phyloP scores from a whole-genome alignment of 805 yeast genomes.

The Nakazawaea sp. region DNA sequence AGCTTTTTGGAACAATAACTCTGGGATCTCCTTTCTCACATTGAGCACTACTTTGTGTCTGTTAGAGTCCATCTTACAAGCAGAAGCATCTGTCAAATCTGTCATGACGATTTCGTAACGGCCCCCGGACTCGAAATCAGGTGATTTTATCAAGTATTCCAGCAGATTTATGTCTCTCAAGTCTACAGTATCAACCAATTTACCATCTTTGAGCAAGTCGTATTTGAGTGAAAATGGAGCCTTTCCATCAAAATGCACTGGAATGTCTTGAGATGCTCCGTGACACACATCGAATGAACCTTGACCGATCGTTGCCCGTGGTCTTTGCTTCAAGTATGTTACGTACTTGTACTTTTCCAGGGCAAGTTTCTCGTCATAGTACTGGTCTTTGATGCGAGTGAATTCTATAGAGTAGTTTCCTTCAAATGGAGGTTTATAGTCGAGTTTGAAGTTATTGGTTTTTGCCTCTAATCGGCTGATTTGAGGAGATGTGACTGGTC shows the following conservation, averaged over 20 bases:
- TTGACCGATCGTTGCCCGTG: slow-evolving; percentile 39
- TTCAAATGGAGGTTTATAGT: slow-evolving; percentile 71
- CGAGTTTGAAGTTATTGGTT: slow-evolving; percentile 32
- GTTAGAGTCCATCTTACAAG: slow-evolving; percentile 68
- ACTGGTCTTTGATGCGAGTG: slow-evolving; percentile 53
- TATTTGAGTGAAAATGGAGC: slow-evolving; percentile 72
- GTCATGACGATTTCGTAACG: slow-evolving; percentile 57
- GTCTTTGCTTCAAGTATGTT: slow-evolving; percentile 67
- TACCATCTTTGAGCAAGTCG: slow-evolving; percentile 54
- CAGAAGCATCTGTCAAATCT: slow-evolving; percentile 66
- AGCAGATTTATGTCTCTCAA: slow-evolving; percentile 32
- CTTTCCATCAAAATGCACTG: slow-evolving; percentile 66
- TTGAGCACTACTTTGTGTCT: slow-evolving; percentile 57
- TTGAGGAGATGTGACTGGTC: slow-evolving; percentile 7
- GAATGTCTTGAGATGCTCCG: slow-evolving; percentile 32
- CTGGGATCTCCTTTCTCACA: slow-evolving; percentile 67
- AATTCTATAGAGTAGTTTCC: slow-evolving; percentile 79
- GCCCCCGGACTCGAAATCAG: slow-evolving; percentile 60
- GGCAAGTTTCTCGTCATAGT: slow-evolving; percentile 34
- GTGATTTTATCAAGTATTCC: slow-evolving; percentile 40
- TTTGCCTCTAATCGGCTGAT: slow-evolving; percentile 25
- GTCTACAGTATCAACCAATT: slow-evolving; percentile 32
- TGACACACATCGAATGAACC: slow-evolving; percentile 20
- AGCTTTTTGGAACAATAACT: slow-evolving; percentile 25
- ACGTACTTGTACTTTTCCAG: slow-evolving; percentile 45